Base-by-base conservation (phyloP, 2,329 filamentous ascomycete species). In the Alternaria infectoria region DNA sequence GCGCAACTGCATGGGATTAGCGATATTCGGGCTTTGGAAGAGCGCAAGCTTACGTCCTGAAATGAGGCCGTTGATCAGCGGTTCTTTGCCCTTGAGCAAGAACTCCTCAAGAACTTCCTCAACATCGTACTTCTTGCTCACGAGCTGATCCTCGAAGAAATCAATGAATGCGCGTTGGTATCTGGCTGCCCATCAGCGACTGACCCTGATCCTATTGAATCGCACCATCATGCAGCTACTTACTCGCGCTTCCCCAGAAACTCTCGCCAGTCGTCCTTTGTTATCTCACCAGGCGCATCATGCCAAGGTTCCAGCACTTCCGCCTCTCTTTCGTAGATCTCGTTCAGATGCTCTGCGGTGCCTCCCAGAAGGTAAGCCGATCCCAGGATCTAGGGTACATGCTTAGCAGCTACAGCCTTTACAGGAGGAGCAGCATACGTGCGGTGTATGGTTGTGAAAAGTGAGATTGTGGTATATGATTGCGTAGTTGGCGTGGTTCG, bases 121-220 rank as follows among this genome's bases (percentile, higher is more conserved):
- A 93, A 96, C 97, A 75, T 97, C 88, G 77, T 97, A 98, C 36
- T 88, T 85, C 72, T 90, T 87, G 17, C 83, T 83, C 4, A 92
- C 93, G 28, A 98, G 84, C 73, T 93, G 89, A 77, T 99, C 96
- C 78, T 99, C 96, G 76, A 97, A 98, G 77, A 96, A 98, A 78
- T 99, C 94, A 59, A 99, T 85, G 75, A 90, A 99, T 1, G 93
- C 95, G 63, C 95, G 88, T 80, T 99, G 93, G 75, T 96, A 97
- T 66, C 84, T 88, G 72, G 19, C 30, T 17, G 17, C 6, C 6
- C 30, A 49, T 76, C 40, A 74, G 68, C 46, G 57, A 17, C 40
- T n/a, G n/a, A 13, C 25, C 40, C 54, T 9, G 25, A n/a, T 25
- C 13, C 5, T 17, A 19, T 13, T 15, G 10, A n/a, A 32, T 32